A percentile compares a stretch with the other conserved stretches of the same genome.
Conservation (phyloP, 1,284 basidiomycete genomes). For the Golubevia sp. region DNA sequence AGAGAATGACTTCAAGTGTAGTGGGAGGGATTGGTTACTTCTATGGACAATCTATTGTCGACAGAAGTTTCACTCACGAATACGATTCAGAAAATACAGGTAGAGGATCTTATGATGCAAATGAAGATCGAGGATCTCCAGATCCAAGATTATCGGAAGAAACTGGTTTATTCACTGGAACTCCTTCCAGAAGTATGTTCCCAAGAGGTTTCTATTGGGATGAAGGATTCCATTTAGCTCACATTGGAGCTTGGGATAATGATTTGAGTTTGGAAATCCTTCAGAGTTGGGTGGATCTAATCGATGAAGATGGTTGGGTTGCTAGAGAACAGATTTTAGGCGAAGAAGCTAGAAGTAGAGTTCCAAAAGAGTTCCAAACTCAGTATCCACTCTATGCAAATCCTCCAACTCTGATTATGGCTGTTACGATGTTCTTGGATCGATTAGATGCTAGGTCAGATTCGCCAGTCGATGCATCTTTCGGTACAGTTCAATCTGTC, state of each 20-base stretch:
- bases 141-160: conserved; percentile 20
- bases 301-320: conserved; percentile 57
- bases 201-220: conserved; percentile 61
- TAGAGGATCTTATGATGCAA: conserved; percentile 16
- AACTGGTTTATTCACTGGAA: conserved; percentile 43
- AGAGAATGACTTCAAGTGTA: conserved; percentile 45
- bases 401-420: conserved; percentile 50
- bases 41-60: conserved; percentile 44
- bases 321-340: conserved; percentile 55
- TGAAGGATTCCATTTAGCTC: conserved; percentile 56
- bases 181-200: conserved; percentile 51
- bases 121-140: conserved; percentile 16
- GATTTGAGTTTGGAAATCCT: conserved; percentile 46
- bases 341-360: conserved; percentile 38
- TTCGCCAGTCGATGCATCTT: conserved; percentile 5
- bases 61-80: conserved; percentile 36
- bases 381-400: conserved; percentile 56
- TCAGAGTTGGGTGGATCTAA: conserved; percentile 41
- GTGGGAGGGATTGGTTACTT: conserved; percentile 54
- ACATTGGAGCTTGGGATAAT: conserved; percentile 52
- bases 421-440: conserved; percentile 36
- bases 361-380: conserved; percentile 49
- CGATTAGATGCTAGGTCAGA: conserved; percentile 22
- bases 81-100: conserved; percentile 27
- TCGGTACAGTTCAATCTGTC: background rate